Evolutionary conservation across 345 rosid genomes (phyloP).

Genomic region (Eucalyptus grandis): DNA sequence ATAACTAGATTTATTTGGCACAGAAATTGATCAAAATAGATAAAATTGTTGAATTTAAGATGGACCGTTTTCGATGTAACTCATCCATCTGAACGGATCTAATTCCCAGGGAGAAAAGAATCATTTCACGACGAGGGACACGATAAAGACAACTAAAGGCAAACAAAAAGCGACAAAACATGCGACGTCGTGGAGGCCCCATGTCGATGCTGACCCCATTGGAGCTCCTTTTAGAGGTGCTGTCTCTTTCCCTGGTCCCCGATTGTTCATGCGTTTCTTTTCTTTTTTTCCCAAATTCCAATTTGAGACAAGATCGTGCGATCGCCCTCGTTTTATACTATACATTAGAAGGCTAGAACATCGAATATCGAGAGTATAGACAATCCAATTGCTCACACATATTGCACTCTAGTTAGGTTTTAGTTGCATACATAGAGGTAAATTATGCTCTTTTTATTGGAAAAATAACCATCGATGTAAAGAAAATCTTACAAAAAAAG

Average conservation of each 20-base stretch:
- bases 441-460: neutral
- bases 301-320: neutral
- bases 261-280: neutral
- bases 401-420: neutral
- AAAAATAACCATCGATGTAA: rapidly evolving
- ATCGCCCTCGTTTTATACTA: neutral
- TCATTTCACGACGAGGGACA: neutral
- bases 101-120: neutral
- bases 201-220: neutral
- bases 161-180: neutral
- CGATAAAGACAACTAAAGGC: neutral
- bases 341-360: neutral
- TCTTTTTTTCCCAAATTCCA: neutral
- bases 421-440: no score
- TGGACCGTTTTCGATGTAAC: neutral
- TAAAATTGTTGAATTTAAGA: no score
- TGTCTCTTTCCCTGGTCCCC: neutral
- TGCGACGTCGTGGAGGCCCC: neutral
- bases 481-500: no score
- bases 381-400: neutral
- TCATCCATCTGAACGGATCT: neutral
- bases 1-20: no score
- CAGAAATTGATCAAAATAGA: no score
- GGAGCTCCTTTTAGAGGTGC: neutral
- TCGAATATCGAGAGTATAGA: neutral